A percentile compares a stretch with the other conserved stretches of the same genome.
Evolutionary conservation across 176 grass and related monocot species (phyloP).

Genomic region (Aegilops tauschii): DNA sequence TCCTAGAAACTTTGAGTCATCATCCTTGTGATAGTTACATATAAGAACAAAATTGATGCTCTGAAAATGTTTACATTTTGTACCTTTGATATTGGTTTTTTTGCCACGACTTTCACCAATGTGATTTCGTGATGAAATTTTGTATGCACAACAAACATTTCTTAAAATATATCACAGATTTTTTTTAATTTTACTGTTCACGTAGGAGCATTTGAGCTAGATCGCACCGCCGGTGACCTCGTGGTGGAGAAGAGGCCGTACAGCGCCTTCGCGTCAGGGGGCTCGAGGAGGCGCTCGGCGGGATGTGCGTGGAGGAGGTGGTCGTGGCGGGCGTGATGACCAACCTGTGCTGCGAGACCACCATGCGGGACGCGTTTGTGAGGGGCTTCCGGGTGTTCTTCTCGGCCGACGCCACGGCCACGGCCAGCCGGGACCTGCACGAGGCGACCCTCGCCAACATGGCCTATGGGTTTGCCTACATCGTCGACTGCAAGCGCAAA

Average conservation of each 20-base stretch:
- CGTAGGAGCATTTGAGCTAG: too few relatives aligned
- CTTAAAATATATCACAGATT: too few relatives aligned
- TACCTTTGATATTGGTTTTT: too few relatives aligned
- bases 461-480: constrained; percentile 64
- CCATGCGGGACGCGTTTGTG: constrained; percentile 67
- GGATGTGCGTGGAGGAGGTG: constrained; percentile 57
- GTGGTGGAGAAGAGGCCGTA: constrained; percentile 67
- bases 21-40: too few relatives aligned
- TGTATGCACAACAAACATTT: too few relatives aligned
- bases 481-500: constrained; percentile 49
- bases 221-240: constrained; percentile 17
- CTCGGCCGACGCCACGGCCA: constrained; percentile 68
- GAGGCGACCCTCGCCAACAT: constrained; percentile 59
- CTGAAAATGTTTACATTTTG: too few relatives aligned
- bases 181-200: too few relatives aligned
- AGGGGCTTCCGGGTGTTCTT: constrained; percentile 81
- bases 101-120: too few relatives aligned
- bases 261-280: constrained; percentile 59
- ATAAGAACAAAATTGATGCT: too few relatives aligned
- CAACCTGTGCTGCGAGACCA: constrained; percentile 85
- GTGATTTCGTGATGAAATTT: too few relatives aligned
- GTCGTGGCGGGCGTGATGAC: constrained; percentile 68
- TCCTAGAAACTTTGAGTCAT: too few relatives aligned
- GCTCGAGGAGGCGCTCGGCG: constrained; percentile 39
- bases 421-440: constrained; percentile 48